Evolutionary conservation across 108 stramenopile species (phyloP), one percentile per base, ranked within the genome.

Genomic region (Schizochytrium sp.): DNA sequence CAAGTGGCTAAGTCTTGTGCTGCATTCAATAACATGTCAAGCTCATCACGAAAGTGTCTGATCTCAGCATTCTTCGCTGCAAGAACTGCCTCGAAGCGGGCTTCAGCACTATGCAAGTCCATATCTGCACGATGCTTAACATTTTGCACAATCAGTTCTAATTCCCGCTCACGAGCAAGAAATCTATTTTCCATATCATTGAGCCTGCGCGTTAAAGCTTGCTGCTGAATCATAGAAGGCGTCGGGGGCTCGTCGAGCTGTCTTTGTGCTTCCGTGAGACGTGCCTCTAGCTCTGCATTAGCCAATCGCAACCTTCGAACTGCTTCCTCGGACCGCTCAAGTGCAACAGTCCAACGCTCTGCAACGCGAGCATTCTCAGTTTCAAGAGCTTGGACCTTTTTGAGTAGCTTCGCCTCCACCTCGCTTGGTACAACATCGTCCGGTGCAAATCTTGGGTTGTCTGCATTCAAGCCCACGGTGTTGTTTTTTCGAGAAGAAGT

Each of bases 191-290:
- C 76, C 76, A 83, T 83, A 5, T 83, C 76, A 10, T 49, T 55
- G 10, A 83, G 53, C 10, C 76, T 17, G 15, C 76, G 5, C 13
- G 76, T 55, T 0, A 83, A 17, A 12, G 76, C 76, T 42, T 83
- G 76, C 76, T 83, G 76, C 76, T 83, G 76, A 38, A 83, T 13
- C 76, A 83, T 83, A 40, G 76, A 55, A 46, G 76, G 76, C 0
- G 47, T 83, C 15, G 47, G 8, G 28, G 76, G 76, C 76, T 83
- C 50, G 3, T 83, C 53, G 28, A 83, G 76, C 28, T 55, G 50
- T 8, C 76, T 47, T 28, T 83, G 49, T 8, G 76, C 76, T 53
- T 83, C 76, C 8, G 12, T 10, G 1, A 83, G 76, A 10, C 53
- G 76, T 8, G 76, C 76, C 3, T 56, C 28, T 10, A 83, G 47